Conservation (phyloP, 805 yeast genomes). For the Pichia deserticola region DNA sequence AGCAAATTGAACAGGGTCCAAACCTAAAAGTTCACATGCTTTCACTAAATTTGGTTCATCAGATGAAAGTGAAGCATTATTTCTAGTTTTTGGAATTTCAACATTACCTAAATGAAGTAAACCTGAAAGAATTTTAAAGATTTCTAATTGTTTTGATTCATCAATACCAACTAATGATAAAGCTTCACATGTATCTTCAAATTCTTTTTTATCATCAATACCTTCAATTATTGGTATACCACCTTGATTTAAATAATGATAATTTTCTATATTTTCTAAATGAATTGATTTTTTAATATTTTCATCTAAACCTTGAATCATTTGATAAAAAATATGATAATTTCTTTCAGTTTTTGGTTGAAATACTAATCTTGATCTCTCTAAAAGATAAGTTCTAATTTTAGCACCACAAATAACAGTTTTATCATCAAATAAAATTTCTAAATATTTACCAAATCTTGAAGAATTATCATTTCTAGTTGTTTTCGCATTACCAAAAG, state of each 20-base stretch:
- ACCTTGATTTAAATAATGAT: slow-evolving; percentile 83
- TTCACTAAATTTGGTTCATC: slow-evolving; percentile 81
- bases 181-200: slow-evolving; percentile 67
- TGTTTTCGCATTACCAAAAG: slow-evolving; percentile 97
- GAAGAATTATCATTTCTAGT: slow-evolving; percentile 96
- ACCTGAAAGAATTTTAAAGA: slow-evolving; percentile 80
- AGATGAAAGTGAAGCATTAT: slow-evolving; percentile 69
- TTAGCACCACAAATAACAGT: slow-evolving; percentile 89
- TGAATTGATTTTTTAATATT: slow-evolving; percentile 51
- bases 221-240: slow-evolving; percentile 63
- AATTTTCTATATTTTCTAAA: slow-evolving; percentile 60
- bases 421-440: slow-evolving; percentile 70
- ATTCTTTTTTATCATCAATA: slow-evolving; percentile 79
- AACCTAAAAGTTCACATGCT: slow-evolving; percentile 79
- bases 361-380: slow-evolving; percentile 88
- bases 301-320: slow-evolving; percentile 62
- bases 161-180: slow-evolving; percentile 70
- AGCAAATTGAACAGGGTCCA: slow-evolving; percentile 65
- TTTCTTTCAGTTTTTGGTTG: slow-evolving; percentile 90
- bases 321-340: slow-evolving; percentile 90
- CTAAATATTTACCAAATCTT: slow-evolving; percentile 93
- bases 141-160: slow-evolving; percentile 48
- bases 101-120: slow-evolving; percentile 90
- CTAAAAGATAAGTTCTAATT: slow-evolving; percentile 85
- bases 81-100: slow-evolving; percentile 75